phyloP scores from a whole-genome alignment of 306 rosid species.

The Cicer arietinum region DNA sequence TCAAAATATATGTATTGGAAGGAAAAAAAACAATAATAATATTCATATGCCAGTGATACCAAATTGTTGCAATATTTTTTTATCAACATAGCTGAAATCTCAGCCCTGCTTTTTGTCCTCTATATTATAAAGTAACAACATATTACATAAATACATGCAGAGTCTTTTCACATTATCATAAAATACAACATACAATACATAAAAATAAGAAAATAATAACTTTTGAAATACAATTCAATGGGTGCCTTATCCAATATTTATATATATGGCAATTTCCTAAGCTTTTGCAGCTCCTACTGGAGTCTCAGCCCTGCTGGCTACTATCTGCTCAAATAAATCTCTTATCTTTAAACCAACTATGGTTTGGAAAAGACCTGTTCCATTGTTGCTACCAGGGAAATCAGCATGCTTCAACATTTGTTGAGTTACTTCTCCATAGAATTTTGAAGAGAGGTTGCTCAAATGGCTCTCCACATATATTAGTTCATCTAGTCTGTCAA shows the following conservation, averaged over 20 bases:
- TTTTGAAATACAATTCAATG: constrained; percentile 27
- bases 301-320: constrained; percentile 61
- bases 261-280: constrained; percentile 42
- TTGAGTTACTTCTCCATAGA: constrained; percentile 98
- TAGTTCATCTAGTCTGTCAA: constrained; percentile 96
- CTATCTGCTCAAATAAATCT: constrained; percentile 83
- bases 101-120: constrained; percentile 49
- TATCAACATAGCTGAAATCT: constrained; percentile 49
- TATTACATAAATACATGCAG: constrained; percentile 47
- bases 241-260: constrained; percentile 39
- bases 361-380: constrained; percentile 98
- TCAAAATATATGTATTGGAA: too few species aligned
- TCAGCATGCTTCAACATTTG: constrained; percentile 98
- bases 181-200: constrained; percentile 46
- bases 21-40: too few species aligned
- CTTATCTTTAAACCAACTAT: constrained; percentile 90
- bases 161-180: constrained; percentile 46
- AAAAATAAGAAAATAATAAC: constrained; percentile 35
- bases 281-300: constrained; percentile 72
- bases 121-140: constrained; percentile 47
- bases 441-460: constrained; percentile 86
- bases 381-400: constrained; percentile 97
- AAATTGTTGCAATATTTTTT: constrained; percentile 34
- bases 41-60: neutral
- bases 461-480: constrained; percentile 97